Conservation (phyloP, 139 green algal species). For the Edaphochlamys debaryana region DNA sequence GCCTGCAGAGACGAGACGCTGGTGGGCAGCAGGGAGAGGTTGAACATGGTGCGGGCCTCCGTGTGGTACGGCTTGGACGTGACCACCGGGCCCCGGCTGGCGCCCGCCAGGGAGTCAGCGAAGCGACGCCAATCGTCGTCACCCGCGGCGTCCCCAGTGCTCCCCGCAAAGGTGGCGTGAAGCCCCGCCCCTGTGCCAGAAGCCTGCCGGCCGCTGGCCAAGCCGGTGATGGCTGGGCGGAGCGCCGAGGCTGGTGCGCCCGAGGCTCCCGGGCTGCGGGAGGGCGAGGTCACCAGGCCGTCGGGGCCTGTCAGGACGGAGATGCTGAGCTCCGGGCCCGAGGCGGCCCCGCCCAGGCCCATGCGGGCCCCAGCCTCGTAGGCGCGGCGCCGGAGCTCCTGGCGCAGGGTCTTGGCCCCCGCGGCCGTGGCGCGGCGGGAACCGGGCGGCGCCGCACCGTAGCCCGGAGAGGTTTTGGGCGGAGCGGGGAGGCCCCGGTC, state of each 20-base stretch:
- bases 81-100: slow-evolving; percentile 14
- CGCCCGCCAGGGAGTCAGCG: neutral
- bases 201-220: no score
- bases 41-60: slow-evolving; percentile 33
- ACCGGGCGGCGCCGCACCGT: neutral
- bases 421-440: neutral
- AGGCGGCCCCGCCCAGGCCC: no score
- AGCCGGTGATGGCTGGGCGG: no score
- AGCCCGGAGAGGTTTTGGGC: slow-evolving; percentile 3
- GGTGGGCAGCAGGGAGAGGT: slow-evolving; percentile 40
- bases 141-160: neutral
- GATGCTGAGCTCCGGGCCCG: no score
- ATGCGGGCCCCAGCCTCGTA: neutral
- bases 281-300: no score
- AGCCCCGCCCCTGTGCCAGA: no score
- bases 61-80: slow-evolving; percentile 27
- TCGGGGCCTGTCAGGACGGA: no score
- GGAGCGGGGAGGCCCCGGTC: neutral
- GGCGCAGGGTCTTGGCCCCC: neutral
- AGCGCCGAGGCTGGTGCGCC: no score
- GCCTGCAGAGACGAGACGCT: neutral
- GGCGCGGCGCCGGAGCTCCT: slow-evolving; percentile 2
- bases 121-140: neutral
- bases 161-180: no score
- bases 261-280: no score